A percentile compares a stretch with the other conserved stretches of the same genome.
phyloP scores from a whole-genome alignment of 1,284 basidiomycete genomes.

The Tilletia horrida region DNA sequence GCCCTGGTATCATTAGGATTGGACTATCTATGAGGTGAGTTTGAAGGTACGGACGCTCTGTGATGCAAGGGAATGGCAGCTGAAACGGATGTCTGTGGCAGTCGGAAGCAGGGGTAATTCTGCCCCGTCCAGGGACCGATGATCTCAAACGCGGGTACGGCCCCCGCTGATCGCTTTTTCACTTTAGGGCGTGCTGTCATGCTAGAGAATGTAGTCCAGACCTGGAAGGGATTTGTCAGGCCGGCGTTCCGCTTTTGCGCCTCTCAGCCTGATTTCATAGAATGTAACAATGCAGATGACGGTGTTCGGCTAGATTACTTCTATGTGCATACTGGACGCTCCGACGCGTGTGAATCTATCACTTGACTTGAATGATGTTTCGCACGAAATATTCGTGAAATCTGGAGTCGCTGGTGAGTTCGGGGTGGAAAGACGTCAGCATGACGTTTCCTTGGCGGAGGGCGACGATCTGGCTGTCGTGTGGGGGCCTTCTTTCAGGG shows the following conservation, averaged over 20 bases:
- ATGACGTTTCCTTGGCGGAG: constrained; percentile 78
- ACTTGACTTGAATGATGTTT: constrained; percentile 26
- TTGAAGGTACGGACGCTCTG: not conserved
- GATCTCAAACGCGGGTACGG: constrained; percentile 13
- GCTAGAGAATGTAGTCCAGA: too few relatives aligned
- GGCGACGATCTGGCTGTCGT: constrained; percentile 71
- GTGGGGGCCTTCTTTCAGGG: constrained; percentile 26
- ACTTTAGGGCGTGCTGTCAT: too few relatives aligned
- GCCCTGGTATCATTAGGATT: not conserved
- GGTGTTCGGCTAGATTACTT: too few relatives aligned
- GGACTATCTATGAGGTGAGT: constrained; percentile 13
- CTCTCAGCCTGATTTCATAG: too few relatives aligned
- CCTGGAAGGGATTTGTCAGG: too few relatives aligned
- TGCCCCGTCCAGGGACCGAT: constrained; percentile 7
- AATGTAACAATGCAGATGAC: too few relatives aligned
- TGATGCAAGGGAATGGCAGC: not conserved
- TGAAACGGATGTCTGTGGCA: not conserved
- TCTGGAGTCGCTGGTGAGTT: constrained; percentile 78
- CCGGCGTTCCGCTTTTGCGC: too few relatives aligned
- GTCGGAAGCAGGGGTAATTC: constrained; percentile 12
- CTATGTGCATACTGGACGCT: too few relatives aligned
- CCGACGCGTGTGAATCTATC: too few relatives aligned
- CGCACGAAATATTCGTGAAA: constrained; percentile 83
- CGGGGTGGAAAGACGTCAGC: constrained; percentile 90
- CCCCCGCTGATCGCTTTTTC: not conserved